phyloP scores from a whole-genome alignment of 176 grass and related monocot genomes.

The Zoysia japonica region DNA sequence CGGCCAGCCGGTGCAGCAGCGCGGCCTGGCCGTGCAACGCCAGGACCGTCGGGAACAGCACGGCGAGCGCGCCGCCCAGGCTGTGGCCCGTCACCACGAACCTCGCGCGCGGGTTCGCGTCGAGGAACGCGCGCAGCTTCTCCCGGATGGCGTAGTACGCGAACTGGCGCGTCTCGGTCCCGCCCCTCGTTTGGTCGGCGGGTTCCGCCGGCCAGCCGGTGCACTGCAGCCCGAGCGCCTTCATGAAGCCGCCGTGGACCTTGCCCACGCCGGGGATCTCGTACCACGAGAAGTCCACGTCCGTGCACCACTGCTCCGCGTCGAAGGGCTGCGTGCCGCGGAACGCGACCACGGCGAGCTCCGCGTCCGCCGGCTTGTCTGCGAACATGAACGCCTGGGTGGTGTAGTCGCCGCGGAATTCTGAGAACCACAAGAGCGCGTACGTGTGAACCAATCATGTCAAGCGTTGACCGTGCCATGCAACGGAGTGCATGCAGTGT shows the following conservation, averaged over 20 bases:
- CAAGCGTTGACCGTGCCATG: not conserved
- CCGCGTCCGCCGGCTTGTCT: constrained; percentile 56
- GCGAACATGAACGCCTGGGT: constrained; percentile 79
- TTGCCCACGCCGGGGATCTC: constrained; percentile 52
- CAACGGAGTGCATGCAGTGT: not conserved
- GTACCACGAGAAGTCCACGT: constrained; percentile 79
- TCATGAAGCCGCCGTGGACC: constrained; percentile 72
- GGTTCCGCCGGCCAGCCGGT: constrained; percentile 39
- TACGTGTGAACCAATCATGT: not conserved
- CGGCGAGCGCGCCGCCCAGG: constrained; percentile 73
- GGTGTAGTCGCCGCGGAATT: constrained; percentile 51
- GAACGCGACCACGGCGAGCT: constrained; percentile 63
- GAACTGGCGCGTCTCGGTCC: not conserved
- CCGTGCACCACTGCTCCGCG: constrained; percentile 66
- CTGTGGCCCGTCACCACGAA: constrained; percentile 77
- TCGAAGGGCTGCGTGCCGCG: constrained; percentile 71
- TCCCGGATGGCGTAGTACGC: constrained; percentile 80
- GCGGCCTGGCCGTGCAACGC: constrained; percentile 38
- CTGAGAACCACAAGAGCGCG: not conserved
- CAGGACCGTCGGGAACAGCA: constrained; percentile 68
- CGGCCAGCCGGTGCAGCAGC: constrained; percentile 47
- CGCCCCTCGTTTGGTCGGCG: not conserved
- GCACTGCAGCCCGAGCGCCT: constrained; percentile 61
- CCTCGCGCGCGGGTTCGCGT: constrained; percentile 42
- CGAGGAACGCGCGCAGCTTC: constrained; percentile 45